Evolutionary conservation across 2,329 filamentous ascomycete genomes (phyloP), one percentile per base, ranked within the genome.

Genomic region (Sarocladium brachiariae): DNA sequence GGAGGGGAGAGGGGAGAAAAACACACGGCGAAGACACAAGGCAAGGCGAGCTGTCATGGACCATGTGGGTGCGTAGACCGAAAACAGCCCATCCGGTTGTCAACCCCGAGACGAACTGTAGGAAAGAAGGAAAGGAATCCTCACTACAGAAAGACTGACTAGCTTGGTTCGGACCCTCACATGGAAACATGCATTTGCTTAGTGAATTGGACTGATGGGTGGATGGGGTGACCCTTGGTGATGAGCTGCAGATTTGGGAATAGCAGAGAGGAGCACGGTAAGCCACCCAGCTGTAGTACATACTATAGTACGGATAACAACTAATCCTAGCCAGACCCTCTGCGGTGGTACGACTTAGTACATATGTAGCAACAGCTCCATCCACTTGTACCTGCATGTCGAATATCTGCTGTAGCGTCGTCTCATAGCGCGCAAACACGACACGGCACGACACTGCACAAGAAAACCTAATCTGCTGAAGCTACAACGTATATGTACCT

Each of bases 21-120:
- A 13, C 6, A n/a, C 8, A 37, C 16, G 34, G 8, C 7, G 23
- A 45, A 30, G 21, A 45, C 39, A 45, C 13, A 14, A 45, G 39
- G 27, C 27, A 23, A 45, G 39, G 27, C 27, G 39, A 45, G 23
- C n/a, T 27, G 34, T 4, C 18, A 14, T 11, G 37, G 33, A n/a
- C 35, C 8, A 16, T 39, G 35, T 39, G 35, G 35, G 33, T 35
- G 33, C 18, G 33, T n/a, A 39, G 35, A 21, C 35, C 35, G 16
- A 43, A 23, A 43, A 43, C 39, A 43, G 39, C 24, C 39, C 39
- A 43, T 7, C 10, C n/a, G n/a, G n/a, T n/a, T n/a, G n/a, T n/a
- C n/a, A n/a, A n/a, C n/a, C n/a, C n/a, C n/a, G n/a, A n/a, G n/a
- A n/a, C n/a, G n/a, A n/a, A n/a, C n/a, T n/a, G n/a, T n/a, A n/a